Percentiles rank a stretch among this genome's conserved stretches.
Evolutionary conservation across 1,284 basidiomycete species (phyloP).

Genomic region (Schizophyllum commune): DNA sequence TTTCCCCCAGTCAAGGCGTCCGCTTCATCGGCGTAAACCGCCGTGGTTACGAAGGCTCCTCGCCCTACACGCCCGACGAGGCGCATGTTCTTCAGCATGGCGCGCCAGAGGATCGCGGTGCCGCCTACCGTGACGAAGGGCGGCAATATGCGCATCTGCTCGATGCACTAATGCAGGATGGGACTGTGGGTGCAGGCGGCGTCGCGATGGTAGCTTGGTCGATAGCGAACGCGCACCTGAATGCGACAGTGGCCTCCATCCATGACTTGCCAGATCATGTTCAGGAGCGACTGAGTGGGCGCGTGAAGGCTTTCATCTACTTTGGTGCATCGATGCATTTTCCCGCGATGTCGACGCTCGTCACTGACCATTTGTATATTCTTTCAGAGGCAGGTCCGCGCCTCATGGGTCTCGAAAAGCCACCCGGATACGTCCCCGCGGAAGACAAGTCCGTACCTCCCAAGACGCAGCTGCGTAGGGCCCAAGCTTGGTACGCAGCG

Average conservation of each 20-base stretch:
- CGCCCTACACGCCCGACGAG: conserved; percentile 16
- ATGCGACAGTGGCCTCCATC: conserved; percentile 20
- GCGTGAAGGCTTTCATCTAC: conserved; percentile 19
- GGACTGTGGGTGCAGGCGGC: conserved; percentile 18
- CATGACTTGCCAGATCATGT: conserved; percentile 15
- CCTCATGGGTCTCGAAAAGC: too few species aligned
- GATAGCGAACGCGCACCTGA: conserved; percentile 18
- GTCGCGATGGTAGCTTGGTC: conserved; percentile 32
- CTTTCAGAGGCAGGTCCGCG: too few species aligned
- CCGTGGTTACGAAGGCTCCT: conserved; percentile 18
- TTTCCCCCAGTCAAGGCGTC: conserved; percentile 20
- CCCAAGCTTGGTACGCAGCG: too few species aligned
- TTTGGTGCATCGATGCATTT: too few species aligned
- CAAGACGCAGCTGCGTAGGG: too few species aligned
- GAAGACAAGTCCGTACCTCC: too few species aligned
- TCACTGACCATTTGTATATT: too few species aligned
- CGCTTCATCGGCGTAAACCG: conserved; percentile 21
- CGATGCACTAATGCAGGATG: too few species aligned
- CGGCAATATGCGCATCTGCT: conserved; percentile 16
- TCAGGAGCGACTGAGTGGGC: conserved; percentile 12
- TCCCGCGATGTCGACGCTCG: too few species aligned
- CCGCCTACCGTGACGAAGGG: conserved; percentile 19
- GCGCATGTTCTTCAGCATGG: conserved; percentile 14
- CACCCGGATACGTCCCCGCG: too few species aligned
- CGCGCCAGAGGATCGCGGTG: conserved; percentile 16